Percentiles rank a stretch among this genome's conserved stretches.
Evolutionary conservation across 2,329 filamentous ascomycete genomes (phyloP).

Genomic region (Knufia fluminis): DNA sequence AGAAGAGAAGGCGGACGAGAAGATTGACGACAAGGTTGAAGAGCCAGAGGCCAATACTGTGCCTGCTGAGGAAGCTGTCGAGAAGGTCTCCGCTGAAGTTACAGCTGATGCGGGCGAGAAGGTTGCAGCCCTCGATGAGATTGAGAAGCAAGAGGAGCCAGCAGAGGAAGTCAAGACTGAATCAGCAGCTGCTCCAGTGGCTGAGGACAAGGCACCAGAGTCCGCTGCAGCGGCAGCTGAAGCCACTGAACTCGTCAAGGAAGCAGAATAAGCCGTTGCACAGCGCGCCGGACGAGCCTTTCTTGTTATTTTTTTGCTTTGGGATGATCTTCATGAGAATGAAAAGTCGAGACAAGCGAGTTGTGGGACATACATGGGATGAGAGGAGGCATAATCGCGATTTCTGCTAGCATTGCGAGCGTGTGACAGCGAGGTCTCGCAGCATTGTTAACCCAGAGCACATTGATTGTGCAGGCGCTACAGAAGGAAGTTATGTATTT

Average conservation of each 20-base stretch:
- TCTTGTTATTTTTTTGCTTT: neutral
- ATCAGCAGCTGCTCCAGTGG: constrained; percentile 12
- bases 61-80: constrained; percentile 27
- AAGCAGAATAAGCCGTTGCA: constrained; percentile 13
- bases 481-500: neutral
- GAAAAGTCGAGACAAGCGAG: neutral
- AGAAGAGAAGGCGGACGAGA: constrained; percentile 23
- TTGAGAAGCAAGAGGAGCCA: constrained; percentile 13
- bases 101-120: constrained; percentile 24
- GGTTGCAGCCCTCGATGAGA: constrained; percentile 27
- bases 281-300: neutral
- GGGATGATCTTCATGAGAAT: neutral
- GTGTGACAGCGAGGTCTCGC: neutral
- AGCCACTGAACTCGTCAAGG: constrained; percentile 20
- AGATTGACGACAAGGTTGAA: constrained; percentile 28
- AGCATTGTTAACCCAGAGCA: neutral
- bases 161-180: constrained; percentile 12
- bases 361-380: neutral
- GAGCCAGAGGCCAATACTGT: constrained; percentile 24
- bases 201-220: constrained; percentile 19
- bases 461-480: constrained; percentile 2
- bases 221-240: constrained; percentile 18
- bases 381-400: neutral
- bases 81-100: constrained; percentile 27
- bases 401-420: neutral